phyloP scores from a whole-genome alignment of 129 eudicot species.

The Escallonia rubra region DNA sequence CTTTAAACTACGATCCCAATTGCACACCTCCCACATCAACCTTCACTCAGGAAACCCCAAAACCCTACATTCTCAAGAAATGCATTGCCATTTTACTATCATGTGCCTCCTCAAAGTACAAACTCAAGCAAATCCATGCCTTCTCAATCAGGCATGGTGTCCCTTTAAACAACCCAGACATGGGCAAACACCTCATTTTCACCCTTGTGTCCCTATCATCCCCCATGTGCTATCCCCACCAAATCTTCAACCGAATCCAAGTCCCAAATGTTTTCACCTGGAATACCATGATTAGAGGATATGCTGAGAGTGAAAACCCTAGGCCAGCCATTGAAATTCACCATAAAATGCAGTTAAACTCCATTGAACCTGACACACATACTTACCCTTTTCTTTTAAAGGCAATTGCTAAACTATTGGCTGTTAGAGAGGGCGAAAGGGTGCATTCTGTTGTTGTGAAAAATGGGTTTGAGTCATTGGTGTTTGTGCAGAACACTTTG shows the following conservation, averaged over 20 bases:
- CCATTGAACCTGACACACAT: constrained; percentile 65
- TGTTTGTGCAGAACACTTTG: constrained; percentile 68
- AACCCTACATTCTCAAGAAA: constrained; percentile 47
- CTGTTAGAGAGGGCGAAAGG: constrained; percentile 61
- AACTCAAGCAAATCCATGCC: constrained; percentile 77
- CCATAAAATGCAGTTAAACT: constrained; percentile 28
- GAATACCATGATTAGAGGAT: constrained; percentile 90
- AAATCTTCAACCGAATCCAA: constrained; percentile 46
- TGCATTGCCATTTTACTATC: constrained; percentile 71
- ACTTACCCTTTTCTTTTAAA: constrained; percentile 83
- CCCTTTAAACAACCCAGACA: constrained; percentile 45
- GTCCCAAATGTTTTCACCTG: constrained; percentile 70
- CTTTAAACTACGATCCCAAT: neutral
- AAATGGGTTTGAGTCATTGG: constrained; percentile 55
- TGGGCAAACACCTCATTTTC: constrained; percentile 77
- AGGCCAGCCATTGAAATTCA: constrained; percentile 49
- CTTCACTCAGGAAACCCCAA: constrained; percentile 9
- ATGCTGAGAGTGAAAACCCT: constrained; percentile 63
- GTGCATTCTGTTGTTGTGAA: constrained; percentile 50
- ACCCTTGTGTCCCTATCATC: constrained; percentile 52
- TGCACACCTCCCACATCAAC: neutral
- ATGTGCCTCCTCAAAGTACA: constrained; percentile 54
- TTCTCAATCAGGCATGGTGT: constrained; percentile 69
- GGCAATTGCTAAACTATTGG: constrained; percentile 52
- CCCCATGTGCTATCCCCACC: constrained; percentile 58